A percentile compares a stretch with the other conserved stretches of the same genome.
Evolutionary conservation across 352 stramenopile species (phyloP).

Genomic region (Globisporangium polare): DNA sequence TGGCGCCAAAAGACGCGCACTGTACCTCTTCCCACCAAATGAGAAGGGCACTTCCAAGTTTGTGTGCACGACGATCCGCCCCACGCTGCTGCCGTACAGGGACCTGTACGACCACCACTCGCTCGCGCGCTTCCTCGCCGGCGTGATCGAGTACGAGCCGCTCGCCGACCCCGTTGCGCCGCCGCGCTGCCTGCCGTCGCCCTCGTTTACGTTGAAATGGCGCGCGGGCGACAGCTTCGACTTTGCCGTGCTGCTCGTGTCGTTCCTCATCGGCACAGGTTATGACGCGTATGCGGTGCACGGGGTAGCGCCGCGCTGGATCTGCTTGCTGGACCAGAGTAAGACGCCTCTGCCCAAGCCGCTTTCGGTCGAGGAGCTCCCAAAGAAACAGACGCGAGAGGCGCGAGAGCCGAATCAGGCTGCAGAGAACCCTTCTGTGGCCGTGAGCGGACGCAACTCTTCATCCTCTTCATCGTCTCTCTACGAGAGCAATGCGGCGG

Average conservation of each 20-base stretch:
- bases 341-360: slow-evolving; percentile 62
- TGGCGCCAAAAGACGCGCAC: slow-evolving; percentile 40
- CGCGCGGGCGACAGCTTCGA: slow-evolving; percentile 92
- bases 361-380: slow-evolving; percentile 43
- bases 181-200: slow-evolving; percentile 77
- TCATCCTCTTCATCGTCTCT: not conserved
- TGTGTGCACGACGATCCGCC: slow-evolving; percentile 92
- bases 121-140: slow-evolving; percentile 87
- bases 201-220: slow-evolving; percentile 86
- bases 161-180: slow-evolving; percentile 77
- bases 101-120: slow-evolving; percentile 91
- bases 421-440: not conserved
- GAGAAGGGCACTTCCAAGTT: slow-evolving; percentile 93
- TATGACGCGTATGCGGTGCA: slow-evolving; percentile 95
- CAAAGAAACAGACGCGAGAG: slow-evolving; percentile 23
- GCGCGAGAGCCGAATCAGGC: not conserved
- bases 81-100: slow-evolving; percentile 88
- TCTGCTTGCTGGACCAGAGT: slow-evolving; percentile 91
- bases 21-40: slow-evolving; percentile 91
- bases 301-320: slow-evolving; percentile 81
- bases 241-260: slow-evolving; percentile 84
- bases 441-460: not conserved
- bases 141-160: slow-evolving; percentile 92
- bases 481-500: not conserved
- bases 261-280: slow-evolving; percentile 90